A percentile compares a stretch with the other conserved stretches of the same genome.
Conservation (phyloP, 768 basidiomycete species). For the Candolleomyces eurysporus region DNA sequence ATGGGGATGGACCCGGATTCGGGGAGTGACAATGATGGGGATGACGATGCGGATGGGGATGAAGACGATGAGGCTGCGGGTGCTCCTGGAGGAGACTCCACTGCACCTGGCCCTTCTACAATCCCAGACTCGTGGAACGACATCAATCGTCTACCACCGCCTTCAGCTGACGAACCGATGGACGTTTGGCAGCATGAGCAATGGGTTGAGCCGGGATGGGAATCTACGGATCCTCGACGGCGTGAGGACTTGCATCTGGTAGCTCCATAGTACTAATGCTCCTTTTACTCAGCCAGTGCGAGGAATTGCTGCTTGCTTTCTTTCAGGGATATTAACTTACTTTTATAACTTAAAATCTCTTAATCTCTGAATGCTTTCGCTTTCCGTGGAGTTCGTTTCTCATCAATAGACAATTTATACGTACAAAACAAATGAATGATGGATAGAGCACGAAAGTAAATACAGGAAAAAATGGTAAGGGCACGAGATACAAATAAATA, state of each 20-base stretch:
- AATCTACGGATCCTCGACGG: conserved; percentile 16
- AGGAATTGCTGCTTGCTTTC: no score
- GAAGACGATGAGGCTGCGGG: conserved; percentile 29
- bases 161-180: conserved; percentile 6
- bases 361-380: no score
- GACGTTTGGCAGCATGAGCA: background rate
- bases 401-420: no score
- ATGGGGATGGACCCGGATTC: conserved; percentile 26
- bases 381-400: no score
- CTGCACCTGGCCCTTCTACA: background rate
- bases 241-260: conserved; percentile 1
- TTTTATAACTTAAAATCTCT: no score
- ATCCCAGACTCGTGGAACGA: background rate
- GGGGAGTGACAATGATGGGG: conserved; percentile 16
- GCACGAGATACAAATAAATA: background rate
- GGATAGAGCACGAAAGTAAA: background rate
- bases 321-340: no score
- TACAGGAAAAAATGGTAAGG: background rate
- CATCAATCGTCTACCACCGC: background rate
- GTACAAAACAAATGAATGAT: no score
- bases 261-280: no score
- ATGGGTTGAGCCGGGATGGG: background rate
- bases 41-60: conserved; percentile 23
- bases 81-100: conserved; percentile 9
- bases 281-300: no score